phyloP scores from a whole-genome alignment of 2,329 filamentous ascomycete genomes.

The Colletotrichum tropicicola region DNA sequence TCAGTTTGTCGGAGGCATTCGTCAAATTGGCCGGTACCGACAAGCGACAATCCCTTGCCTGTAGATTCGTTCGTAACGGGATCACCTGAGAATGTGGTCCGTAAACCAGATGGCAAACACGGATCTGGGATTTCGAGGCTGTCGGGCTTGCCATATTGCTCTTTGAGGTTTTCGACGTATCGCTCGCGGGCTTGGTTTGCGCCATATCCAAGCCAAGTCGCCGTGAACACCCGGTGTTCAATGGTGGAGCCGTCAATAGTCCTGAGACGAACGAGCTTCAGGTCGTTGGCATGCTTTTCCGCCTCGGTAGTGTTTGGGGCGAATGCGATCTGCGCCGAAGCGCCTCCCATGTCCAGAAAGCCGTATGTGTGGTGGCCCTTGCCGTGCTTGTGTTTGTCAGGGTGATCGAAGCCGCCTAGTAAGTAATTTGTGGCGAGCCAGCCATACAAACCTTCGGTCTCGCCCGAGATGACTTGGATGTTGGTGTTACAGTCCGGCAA shows the following conservation, averaged over 20 bases:
- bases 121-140: slow-evolving; percentile 84
- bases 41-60: slow-evolving; percentile 60
- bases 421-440: slow-evolving; percentile 98
- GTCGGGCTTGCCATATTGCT: slow-evolving; percentile 67
- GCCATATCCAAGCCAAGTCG: slow-evolving; percentile 97
- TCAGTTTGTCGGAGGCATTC: slow-evolving; percentile 85
- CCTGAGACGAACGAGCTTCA: slow-evolving; percentile 86
- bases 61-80: slow-evolving; percentile 46
- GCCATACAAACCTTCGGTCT: slow-evolving; percentile 95
- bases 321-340: slow-evolving; percentile 97
- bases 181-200: slow-evolving; percentile 89
- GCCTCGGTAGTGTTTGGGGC: slow-evolving; percentile 93
- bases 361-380: slow-evolving; percentile 95
- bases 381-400: slow-evolving; percentile 79
- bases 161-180: slow-evolving; percentile 81
- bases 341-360: slow-evolving; percentile 98
- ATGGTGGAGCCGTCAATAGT: slow-evolving; percentile 79
- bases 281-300: slow-evolving; percentile 86
- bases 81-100: slow-evolving; percentile 77
- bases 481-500: slow-evolving; percentile 91
- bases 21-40: slow-evolving; percentile 88
- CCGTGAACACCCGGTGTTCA: slow-evolving; percentile 93
- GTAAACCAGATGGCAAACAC: slow-evolving; percentile 83
- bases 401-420: slow-evolving; percentile 86
- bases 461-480: slow-evolving; percentile 93